phyloP scores from a whole-genome alignment of 2,329 filamentous ascomycete species.

The Cladosporium sp. region DNA sequence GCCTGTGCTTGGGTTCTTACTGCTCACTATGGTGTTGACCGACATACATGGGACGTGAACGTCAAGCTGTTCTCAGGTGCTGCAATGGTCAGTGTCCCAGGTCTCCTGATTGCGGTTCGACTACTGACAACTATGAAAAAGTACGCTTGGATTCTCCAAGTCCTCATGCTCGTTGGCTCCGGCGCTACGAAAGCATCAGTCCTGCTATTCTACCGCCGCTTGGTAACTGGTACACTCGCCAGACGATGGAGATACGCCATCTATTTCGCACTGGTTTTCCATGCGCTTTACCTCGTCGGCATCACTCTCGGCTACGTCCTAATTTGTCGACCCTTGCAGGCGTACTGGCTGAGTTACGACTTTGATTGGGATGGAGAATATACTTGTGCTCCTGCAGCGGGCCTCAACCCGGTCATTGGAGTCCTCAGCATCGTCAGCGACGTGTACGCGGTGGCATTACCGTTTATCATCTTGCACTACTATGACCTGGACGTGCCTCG shows the following conservation, averaged over 20 bases:
- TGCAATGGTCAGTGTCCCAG: conserved; percentile 16
- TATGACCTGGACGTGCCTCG: conserved; percentile 18
- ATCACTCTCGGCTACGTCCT: conserved; percentile 16
- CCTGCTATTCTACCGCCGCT: conserved; percentile 23
- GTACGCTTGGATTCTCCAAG: conserved; percentile 19
- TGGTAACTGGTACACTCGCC: conserved; percentile 17
- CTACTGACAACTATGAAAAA: background rate
- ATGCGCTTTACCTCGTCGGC: conserved; percentile 17
- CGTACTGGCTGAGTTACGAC: conserved; percentile 19
- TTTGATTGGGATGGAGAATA: conserved; percentile 11
- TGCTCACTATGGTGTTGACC: conserved; percentile 15
- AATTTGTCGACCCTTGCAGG: conserved; percentile 20
- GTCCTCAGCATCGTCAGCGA: conserved; percentile 20
- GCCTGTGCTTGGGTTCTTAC: conserved; percentile 14
- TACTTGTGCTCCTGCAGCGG: conserved; percentile 14
- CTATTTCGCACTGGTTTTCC: conserved; percentile 18
- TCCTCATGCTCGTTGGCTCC: conserved; percentile 20
- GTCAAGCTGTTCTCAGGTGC: conserved; percentile 12
- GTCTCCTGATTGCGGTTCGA: background rate
- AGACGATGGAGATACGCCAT: conserved; percentile 19
- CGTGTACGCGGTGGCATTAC: conserved; percentile 20
- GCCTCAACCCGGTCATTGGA: conserved; percentile 14
- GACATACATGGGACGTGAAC: conserved; percentile 23
- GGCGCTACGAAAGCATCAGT: conserved; percentile 23
- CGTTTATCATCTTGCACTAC: conserved; percentile 20